Evolutionary conservation across 2,329 filamentous ascomycete species (phyloP).

Genomic region (Periconia sp.): DNA sequence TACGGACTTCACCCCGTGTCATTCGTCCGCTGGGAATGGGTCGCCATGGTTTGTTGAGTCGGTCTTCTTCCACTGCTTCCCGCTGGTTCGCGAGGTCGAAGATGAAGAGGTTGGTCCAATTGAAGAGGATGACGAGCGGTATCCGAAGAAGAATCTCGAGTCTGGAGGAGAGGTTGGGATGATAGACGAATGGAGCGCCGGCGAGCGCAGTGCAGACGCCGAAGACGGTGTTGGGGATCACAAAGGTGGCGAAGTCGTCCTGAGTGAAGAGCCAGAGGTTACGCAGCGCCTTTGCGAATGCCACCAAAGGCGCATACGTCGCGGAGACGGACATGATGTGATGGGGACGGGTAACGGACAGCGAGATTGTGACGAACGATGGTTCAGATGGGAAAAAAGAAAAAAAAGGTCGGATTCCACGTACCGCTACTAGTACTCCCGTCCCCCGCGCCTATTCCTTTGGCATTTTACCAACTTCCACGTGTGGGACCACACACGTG

Average conservation of each 20-base stretch:
- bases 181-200: neutral
- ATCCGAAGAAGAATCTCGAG: neutral
- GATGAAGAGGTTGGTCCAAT: conserved; percentile 45
- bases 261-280: conserved; percentile 9
- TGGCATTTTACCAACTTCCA: too few relatives aligned
- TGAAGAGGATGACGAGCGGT: conserved; percentile 7
- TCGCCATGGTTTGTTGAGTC: conserved; percentile 44
- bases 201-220: conserved; percentile 7
- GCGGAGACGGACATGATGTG: neutral
- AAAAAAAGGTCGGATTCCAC: too few relatives aligned
- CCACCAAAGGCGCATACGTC: neutral
- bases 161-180: neutral
- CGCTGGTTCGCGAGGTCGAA: conserved; percentile 45
- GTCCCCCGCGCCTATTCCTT: too few relatives aligned
- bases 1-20: conserved; percentile 15
- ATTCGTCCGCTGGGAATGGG: conserved; percentile 27
- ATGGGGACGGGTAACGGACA: neutral
- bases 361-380: too few relatives aligned
- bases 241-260: conserved; percentile 7
- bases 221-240: conserved; percentile 10
- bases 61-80: conserved; percentile 39
- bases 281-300: neutral
- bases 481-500: too few relatives aligned
- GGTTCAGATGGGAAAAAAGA: too few relatives aligned
- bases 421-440: too few relatives aligned